These are phyloP conservation scores for Trichoderma sp. DNA, from an alignment of 2,329 filamentous ascomycete genomes.

Conservation along the genomic window DNA sequence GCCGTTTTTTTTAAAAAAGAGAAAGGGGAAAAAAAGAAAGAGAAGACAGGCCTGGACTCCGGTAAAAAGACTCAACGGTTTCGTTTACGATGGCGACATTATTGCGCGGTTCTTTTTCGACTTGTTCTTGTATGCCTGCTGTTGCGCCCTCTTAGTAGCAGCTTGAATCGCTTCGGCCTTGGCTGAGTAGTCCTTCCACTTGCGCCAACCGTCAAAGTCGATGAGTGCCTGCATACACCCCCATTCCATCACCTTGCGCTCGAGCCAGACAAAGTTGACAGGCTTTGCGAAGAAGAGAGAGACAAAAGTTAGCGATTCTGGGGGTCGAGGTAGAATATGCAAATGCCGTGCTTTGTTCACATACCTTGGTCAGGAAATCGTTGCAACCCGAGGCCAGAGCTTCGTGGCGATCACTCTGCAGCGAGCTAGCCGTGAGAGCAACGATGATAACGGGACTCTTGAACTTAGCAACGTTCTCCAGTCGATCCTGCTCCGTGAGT, in stretches of 20 bases:
- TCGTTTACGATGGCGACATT: slow-evolving; percentile 4
- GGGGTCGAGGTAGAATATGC: neutral
- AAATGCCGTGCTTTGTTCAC: slow-evolving; percentile 32
- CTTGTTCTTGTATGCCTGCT: slow-evolving; percentile 40
- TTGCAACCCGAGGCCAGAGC: slow-evolving; percentile 95
- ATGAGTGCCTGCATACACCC: slow-evolving; percentile 99
- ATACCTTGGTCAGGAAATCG: slow-evolving; percentile 95
- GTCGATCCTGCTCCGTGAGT: slow-evolving; percentile 66
- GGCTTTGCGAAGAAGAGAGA: slow-evolving; percentile 57
- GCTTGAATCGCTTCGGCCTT: slow-evolving; percentile 49
- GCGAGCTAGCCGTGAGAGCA: slow-evolving; percentile 86
- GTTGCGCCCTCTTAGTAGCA: slow-evolving; percentile 45
- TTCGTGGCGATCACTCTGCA: slow-evolving; percentile 94
- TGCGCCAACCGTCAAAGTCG: slow-evolving; percentile 96
- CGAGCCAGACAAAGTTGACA: slow-evolving; percentile 95
- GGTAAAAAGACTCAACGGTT: neutral
- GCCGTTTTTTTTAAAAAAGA: neutral
- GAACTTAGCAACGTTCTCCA: slow-evolving; percentile 72
- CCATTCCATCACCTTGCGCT: slow-evolving; percentile 98
- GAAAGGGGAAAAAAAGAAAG: neutral
- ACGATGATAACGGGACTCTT: slow-evolving; percentile 98
- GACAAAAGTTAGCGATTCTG: neutral
- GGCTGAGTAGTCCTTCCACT: slow-evolving; percentile 84
- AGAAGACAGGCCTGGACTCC: slow-evolving; percentile 13
- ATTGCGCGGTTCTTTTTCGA: slow-evolving; percentile 51